phyloP scores from a whole-genome alignment of 2,329 filamentous ascomycete species.

The Chaetomium olivaceum region DNA sequence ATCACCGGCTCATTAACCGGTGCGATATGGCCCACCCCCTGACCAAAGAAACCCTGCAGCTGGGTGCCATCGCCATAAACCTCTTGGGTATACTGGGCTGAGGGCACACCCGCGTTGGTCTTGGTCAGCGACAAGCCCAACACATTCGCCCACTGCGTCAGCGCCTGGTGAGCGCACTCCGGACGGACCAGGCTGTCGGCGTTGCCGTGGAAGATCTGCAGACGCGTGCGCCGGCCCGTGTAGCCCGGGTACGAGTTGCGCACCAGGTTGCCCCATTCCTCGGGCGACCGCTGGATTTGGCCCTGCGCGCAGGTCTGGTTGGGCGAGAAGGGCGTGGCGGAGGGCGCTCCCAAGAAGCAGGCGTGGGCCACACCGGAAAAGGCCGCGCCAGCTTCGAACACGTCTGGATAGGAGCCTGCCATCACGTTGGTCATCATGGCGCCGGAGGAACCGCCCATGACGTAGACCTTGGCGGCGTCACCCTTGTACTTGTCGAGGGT shows the following conservation, averaged over 20 bases:
- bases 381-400: slow-evolving; percentile 37
- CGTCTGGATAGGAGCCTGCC: slow-evolving; percentile 38
- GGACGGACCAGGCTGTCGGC: slow-evolving; percentile 35
- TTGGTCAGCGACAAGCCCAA: slow-evolving; percentile 30
- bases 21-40: slow-evolving; percentile 37
- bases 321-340: slow-evolving; percentile 29
- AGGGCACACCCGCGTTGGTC: slow-evolving; percentile 34
- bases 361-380: slow-evolving; percentile 36
- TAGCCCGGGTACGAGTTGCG: slow-evolving; percentile 36
- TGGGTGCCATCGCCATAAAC: slow-evolving; percentile 39
- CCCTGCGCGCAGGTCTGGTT: slow-evolving; percentile 37
- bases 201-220: slow-evolving; percentile 37
- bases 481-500: slow-evolving; percentile 48
- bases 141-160: slow-evolving; percentile 39
- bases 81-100: slow-evolving; percentile 36
- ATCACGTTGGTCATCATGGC: slow-evolving; percentile 44
- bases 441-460: slow-evolving; percentile 46
- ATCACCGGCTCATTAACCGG: slow-evolving; percentile 35
- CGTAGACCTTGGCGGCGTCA: slow-evolving; percentile 49
- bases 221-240: slow-evolving; percentile 35
- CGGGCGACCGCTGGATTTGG: slow-evolving; percentile 28
- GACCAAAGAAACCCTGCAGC: slow-evolving; percentile 36
- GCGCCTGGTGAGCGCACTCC: slow-evolving; percentile 32
- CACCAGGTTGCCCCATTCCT: slow-evolving; percentile 35
- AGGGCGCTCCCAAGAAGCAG: slow-evolving; percentile 32